phyloP scores from a whole-genome alignment of 2,329 filamentous ascomycete genomes.

The Claviceps paspali region DNA sequence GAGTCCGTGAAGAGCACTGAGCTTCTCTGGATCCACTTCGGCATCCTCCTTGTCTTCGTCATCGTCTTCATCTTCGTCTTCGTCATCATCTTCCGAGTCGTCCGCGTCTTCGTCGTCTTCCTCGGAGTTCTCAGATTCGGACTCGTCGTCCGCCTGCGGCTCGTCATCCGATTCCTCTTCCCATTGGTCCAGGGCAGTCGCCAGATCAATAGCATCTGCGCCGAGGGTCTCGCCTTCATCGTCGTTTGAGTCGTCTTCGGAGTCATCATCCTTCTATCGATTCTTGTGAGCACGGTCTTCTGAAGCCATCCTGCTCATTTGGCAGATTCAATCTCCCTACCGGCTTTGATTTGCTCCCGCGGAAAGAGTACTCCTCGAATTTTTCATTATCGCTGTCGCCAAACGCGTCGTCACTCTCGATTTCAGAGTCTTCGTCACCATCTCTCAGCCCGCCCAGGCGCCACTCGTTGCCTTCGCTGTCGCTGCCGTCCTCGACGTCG shows the following conservation, averaged over 20 bases:
- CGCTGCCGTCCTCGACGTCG: slow-evolving; percentile 58
- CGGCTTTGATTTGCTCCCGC: slow-evolving; percentile 28
- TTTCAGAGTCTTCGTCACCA: slow-evolving; percentile 47
- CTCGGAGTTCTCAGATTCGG: slow-evolving; percentile 25
- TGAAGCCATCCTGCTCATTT: background rate
- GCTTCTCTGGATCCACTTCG: slow-evolving; percentile 35
- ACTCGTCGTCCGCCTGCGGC: slow-evolving; percentile 28
- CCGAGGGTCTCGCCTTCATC: slow-evolving; percentile 44
- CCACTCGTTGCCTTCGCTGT: slow-evolving; percentile 80
- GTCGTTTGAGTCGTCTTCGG: slow-evolving; percentile 42
- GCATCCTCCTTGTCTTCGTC: slow-evolving; percentile 36
- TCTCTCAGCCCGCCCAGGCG: slow-evolving; percentile 47
- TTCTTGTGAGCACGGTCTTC: background rate
- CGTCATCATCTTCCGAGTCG: slow-evolving; percentile 18
- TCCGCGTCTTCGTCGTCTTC: slow-evolving; percentile 32
- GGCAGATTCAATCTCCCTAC: slow-evolving; percentile 6
- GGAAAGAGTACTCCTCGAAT: slow-evolving; percentile 57
- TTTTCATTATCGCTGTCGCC: slow-evolving; percentile 76
- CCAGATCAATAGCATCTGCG: slow-evolving; percentile 43
- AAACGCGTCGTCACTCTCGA: slow-evolving; percentile 65
- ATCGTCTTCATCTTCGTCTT: background rate
- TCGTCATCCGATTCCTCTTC: slow-evolving; percentile 34
- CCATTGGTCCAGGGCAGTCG: slow-evolving; percentile 39
- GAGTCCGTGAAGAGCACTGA: slow-evolving; percentile 51
- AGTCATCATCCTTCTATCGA: slow-evolving; percentile 5